Conservation (phyloP, 441 rosid species). For the Macaranga tanarius region DNA sequence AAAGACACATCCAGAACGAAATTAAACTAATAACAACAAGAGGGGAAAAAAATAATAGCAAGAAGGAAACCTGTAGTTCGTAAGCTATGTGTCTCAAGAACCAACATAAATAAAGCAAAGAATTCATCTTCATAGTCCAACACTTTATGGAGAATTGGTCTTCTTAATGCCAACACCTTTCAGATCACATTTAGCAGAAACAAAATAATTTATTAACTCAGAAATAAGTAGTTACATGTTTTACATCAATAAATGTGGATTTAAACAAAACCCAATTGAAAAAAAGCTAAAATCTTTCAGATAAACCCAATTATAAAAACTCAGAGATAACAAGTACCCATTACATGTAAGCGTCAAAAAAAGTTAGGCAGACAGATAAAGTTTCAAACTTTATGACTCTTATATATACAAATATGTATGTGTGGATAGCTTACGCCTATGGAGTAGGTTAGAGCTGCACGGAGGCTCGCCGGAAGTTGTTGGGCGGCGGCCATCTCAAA, state of each 20-base stretch:
- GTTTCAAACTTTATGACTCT: neutral
- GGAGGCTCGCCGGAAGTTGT: conserved; percentile 97
- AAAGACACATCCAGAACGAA: neutral
- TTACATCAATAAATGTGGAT: neutral
- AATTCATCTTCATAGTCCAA: conserved; percentile 95
- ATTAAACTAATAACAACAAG: neutral
- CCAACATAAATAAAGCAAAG: conserved; percentile 81
- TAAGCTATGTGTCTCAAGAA: conserved; percentile 92
- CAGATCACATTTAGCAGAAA: conserved; percentile 16
- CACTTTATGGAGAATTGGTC: conserved; percentile 83
- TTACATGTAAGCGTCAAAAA: neutral
- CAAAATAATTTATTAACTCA: neutral
- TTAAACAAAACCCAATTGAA: neutral
- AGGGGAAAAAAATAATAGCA: neutral
- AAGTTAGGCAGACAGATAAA: neutral
- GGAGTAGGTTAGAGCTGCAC: conserved; percentile 94
- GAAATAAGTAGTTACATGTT: neutral
- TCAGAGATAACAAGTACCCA: neutral
- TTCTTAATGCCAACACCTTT: conserved; percentile 91
- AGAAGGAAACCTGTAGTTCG: conserved; percentile 75
- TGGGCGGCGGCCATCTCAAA: conserved; percentile 99
- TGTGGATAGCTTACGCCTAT: conserved; percentile 55
- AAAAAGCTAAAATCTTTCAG: conserved; percentile 12
- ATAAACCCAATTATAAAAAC: conserved; percentile 20
- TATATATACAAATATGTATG: neutral